phyloP scores from a whole-genome alignment of 2,329 filamentous ascomycete genomes.

The Phaeosphaeria sp. region DNA sequence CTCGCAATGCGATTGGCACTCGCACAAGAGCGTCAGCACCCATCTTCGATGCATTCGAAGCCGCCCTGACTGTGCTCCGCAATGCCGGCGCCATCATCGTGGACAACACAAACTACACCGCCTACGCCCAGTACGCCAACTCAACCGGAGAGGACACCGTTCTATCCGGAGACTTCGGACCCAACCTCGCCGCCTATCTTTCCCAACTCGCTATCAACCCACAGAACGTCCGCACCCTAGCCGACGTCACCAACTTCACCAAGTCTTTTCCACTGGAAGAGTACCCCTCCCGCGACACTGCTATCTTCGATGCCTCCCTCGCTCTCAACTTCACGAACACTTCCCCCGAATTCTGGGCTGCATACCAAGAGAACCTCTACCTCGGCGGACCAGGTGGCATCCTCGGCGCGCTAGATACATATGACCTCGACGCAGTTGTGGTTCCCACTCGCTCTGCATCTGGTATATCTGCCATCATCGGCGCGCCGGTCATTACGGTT shows the following conservation, averaged over 20 bases:
- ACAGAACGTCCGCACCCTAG: constrained; percentile 59
- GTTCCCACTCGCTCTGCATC: constrained; percentile 62
- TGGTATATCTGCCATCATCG: constrained; percentile 62
- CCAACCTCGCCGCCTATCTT: constrained; percentile 65
- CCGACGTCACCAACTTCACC: constrained; percentile 63
- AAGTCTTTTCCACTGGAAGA: constrained; percentile 60
- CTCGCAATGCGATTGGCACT: constrained; percentile 63
- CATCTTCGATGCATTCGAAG: constrained; percentile 63
- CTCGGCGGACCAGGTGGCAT: constrained; percentile 67
- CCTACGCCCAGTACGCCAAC: constrained; percentile 54
- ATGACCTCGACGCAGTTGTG: constrained; percentile 68
- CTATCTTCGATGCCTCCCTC: constrained; percentile 62
- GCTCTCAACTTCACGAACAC: constrained; percentile 63
- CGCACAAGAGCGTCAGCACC: constrained; percentile 39
- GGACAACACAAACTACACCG: constrained; percentile 66
- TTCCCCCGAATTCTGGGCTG: constrained; percentile 62
- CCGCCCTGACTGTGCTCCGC: constrained; percentile 60
- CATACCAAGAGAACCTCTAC: constrained; percentile 61
- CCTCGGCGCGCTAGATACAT: constrained; percentile 63
- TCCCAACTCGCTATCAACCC: constrained; percentile 64
- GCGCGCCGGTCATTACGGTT: constrained; percentile 67
- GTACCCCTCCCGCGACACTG: constrained; percentile 68
- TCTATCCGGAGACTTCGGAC: constrained; percentile 65
- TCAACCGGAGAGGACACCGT: constrained; percentile 55
- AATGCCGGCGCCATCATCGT: constrained; percentile 67